Conservation (phyloP, 2,329 filamentous ascomycete species). For the Epichloe glyceriae region DNA sequence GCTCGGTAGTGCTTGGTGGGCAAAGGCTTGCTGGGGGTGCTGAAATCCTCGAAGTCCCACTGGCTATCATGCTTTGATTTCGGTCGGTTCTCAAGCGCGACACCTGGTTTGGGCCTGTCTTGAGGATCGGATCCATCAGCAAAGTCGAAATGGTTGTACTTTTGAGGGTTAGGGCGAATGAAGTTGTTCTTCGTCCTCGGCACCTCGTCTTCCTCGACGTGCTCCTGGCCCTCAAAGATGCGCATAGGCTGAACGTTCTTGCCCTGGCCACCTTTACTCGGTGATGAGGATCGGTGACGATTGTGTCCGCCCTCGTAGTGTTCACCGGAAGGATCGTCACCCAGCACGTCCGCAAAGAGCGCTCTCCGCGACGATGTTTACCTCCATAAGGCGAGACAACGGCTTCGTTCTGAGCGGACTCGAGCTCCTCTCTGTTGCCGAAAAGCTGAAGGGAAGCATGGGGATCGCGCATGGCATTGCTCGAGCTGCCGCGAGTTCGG, state of each 20-base stretch:
- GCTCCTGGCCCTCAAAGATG: constrained; percentile 45
- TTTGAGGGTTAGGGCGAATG: constrained; percentile 58
- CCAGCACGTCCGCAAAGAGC: constrained; percentile 63
- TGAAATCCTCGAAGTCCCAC: constrained; percentile 84
- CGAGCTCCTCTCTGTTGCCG: constrained; percentile 50
- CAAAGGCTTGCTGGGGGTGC: constrained; percentile 62
- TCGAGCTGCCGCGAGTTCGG: constrained; percentile 39
- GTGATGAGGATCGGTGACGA: constrained; percentile 39
- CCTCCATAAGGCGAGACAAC: constrained; percentile 51
- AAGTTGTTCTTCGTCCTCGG: constrained; percentile 30
- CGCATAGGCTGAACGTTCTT: constrained; percentile 52
- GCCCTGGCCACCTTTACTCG: constrained; percentile 37
- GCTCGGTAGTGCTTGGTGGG: constrained; percentile 45
- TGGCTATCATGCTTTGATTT: constrained; percentile 56
- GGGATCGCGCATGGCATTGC: constrained; percentile 45
- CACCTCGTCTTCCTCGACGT: constrained; percentile 25
- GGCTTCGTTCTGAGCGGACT: constrained; percentile 31
- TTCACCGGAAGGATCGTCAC: constrained; percentile 30
- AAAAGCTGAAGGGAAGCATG: constrained; percentile 67
- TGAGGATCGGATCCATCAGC: constrained; percentile 47
- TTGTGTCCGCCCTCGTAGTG: constrained; percentile 28
- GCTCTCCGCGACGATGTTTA: constrained; percentile 43
- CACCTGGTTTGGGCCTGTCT: constrained; percentile 30
- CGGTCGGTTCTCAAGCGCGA: constrained; percentile 27
- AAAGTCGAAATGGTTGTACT: constrained; percentile 79